Evolutionary conservation across 2,329 filamentous ascomycete genomes (phyloP).

Genomic region (Didymella pinodella): DNA sequence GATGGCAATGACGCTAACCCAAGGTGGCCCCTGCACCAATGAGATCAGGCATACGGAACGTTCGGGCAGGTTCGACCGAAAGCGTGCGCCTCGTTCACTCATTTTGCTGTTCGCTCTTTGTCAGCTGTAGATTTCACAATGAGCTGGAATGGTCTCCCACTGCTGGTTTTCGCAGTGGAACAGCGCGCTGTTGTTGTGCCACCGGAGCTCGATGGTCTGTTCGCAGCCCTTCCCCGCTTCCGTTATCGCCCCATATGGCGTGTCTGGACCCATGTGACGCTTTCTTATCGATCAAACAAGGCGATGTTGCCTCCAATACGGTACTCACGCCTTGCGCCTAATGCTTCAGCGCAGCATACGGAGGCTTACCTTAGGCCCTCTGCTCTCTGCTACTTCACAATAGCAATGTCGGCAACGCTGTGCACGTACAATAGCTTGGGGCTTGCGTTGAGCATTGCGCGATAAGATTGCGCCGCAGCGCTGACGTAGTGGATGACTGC

Average conservation of each 20-base stretch:
- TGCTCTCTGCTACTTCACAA: background rate
- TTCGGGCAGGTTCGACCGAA: slow-evolving; percentile 45
- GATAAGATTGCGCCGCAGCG: slow-evolving; percentile 21
- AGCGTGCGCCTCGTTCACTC: slow-evolving; percentile 20
- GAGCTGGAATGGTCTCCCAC: slow-evolving; percentile 6
- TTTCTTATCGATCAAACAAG: slow-evolving; percentile 32
- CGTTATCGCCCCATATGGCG: slow-evolving; percentile 38
- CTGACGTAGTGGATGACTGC: slow-evolving; percentile 25
- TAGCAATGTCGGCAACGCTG: background rate
- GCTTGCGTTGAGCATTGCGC: slow-evolving; percentile 6
- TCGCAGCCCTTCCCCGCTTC: slow-evolving; percentile 35
- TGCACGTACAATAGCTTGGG: background rate
- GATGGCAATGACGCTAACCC: slow-evolving; percentile 43
- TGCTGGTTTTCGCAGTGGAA: slow-evolving; percentile 2
- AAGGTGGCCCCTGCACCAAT: slow-evolving; percentile 43
- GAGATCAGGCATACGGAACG: slow-evolving; percentile 40
- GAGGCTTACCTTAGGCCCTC: background rate
- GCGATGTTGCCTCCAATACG: slow-evolving; percentile 24
- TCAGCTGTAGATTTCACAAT: slow-evolving; percentile 20
- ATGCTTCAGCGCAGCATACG: background rate
- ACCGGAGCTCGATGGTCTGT: slow-evolving; percentile 18
- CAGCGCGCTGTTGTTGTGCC: slow-evolving; percentile 16
- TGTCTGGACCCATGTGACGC: slow-evolving; percentile 35
- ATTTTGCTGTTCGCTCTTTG: slow-evolving; percentile 26
- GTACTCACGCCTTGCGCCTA: slow-evolving; percentile 21